Conservation (phyloP, 129 eudicot species). For the Chrysanthemum lavandulifolium region DNA sequence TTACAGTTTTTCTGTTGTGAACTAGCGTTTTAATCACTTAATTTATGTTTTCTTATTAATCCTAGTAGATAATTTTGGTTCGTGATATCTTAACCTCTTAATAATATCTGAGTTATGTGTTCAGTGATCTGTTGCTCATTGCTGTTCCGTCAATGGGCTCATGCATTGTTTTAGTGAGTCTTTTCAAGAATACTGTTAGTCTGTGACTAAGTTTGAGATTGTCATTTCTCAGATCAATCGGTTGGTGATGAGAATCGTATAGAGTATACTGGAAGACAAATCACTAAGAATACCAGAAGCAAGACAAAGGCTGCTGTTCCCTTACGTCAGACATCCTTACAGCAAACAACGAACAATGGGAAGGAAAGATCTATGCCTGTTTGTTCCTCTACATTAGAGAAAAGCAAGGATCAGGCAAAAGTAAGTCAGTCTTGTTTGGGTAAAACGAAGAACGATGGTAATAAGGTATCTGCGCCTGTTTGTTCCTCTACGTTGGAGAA, state of each 20-base stretch:
- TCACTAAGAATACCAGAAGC: conserved; percentile 24
- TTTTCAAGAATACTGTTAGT: background rate
- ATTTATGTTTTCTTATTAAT: no score
- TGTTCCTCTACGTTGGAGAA: conserved; percentile 21
- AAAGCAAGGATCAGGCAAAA: conserved; percentile 24
- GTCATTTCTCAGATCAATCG: conserved; percentile 17
- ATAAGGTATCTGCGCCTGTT: conserved; percentile 7
- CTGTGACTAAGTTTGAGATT: conserved; percentile 1
- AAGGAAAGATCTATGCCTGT: conserved; percentile 20
- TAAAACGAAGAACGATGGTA: conserved; percentile 20
- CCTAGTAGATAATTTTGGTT: no score
- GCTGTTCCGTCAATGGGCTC: background rate
- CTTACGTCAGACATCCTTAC: conserved; percentile 10
- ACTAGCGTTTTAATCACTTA: no score
- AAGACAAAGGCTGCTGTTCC: conserved; percentile 16
- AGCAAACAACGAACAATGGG: background rate
- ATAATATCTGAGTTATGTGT: background rate
- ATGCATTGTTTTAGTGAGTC: background rate
- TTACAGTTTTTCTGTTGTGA: no score
- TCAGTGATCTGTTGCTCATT: background rate
- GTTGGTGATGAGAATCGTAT: conserved; percentile 22
- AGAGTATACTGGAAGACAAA: background rate
- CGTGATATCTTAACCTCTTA: no score
- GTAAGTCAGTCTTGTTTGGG: conserved; percentile 14
- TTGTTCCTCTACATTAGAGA: conserved; percentile 16